A percentile compares a stretch with the other conserved stretches of the same genome.
Evolutionary conservation across 2,329 filamentous ascomycete genomes (phyloP).

Genomic region (Chaetomium olivaceum): DNA sequence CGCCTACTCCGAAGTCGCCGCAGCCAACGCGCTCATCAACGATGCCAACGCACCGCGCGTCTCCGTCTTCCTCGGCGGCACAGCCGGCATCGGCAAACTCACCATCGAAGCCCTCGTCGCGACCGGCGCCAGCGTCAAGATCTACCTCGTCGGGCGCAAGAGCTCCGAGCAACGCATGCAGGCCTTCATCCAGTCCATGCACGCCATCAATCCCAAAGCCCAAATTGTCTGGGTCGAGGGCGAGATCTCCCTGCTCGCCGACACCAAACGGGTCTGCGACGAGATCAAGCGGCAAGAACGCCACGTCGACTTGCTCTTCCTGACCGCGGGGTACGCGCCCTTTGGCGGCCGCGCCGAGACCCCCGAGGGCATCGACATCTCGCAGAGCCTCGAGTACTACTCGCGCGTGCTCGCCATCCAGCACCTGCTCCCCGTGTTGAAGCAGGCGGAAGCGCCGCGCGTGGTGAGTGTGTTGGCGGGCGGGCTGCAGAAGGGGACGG

Average conservation of each 20-base stretch:
- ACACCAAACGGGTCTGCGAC: conserved; percentile 43
- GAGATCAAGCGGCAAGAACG: conserved; percentile 42
- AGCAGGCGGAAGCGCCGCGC: conserved; percentile 30
- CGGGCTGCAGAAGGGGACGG: conserved; percentile 35
- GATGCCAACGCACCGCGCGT: conserved; percentile 41
- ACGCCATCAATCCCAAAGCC: conserved; percentile 41
- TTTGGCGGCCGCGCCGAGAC: conserved; percentile 43
- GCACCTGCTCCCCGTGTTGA: conserved; percentile 45
- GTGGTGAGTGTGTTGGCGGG: conserved; percentile 41
- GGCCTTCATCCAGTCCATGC: conserved; percentile 42
- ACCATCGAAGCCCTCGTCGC: conserved; percentile 43
- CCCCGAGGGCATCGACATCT: conserved; percentile 45
- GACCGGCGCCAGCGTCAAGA: conserved; percentile 39
- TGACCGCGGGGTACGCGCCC: conserved; percentile 47
- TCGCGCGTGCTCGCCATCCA: conserved; percentile 45
- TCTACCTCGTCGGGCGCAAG: conserved; percentile 48
- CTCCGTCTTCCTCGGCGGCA: conserved; percentile 49
- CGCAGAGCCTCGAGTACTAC: conserved; percentile 46
- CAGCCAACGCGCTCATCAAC: conserved; percentile 45
- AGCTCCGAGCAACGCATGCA: conserved; percentile 34
- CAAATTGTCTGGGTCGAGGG: conserved; percentile 46
- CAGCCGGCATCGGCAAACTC: conserved; percentile 48
- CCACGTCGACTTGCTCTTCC: conserved; percentile 46
- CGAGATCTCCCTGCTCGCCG: conserved; percentile 48
- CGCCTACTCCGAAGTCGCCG: conserved; percentile 38